These are phyloP conservation scores for Cinnamomum micranthum DNA, from an alignment of 164 flowering plant species.

Conservation along the genomic window DNA sequence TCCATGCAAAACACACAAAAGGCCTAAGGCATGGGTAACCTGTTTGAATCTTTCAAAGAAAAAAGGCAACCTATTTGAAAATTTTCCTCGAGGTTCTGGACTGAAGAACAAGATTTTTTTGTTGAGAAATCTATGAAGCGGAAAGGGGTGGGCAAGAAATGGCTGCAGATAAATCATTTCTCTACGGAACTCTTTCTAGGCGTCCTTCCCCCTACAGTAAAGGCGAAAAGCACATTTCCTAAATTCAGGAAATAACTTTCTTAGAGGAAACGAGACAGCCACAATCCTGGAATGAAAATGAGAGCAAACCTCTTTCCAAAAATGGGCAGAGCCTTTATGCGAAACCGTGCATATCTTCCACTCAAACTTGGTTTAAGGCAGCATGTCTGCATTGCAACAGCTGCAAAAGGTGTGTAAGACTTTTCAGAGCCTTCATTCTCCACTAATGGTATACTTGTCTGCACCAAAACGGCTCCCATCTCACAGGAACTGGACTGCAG, in stretches of 20 bases:
- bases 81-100: too few relatives aligned
- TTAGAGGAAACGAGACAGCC: not conserved
- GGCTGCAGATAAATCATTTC: not conserved
- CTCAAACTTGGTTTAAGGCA: constrained; percentile 13
- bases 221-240: not conserved
- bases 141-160: not conserved
- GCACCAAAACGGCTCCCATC: constrained; percentile 18
- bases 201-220: not conserved
- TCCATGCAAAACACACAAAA: not conserved
- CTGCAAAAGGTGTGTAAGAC: constrained; percentile 15
- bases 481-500: constrained; percentile 9
- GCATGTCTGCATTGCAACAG: constrained; percentile 18
- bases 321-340: constrained; percentile 15
- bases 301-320: constrained; percentile 27
- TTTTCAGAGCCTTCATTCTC: constrained; percentile 25
- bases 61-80: not conserved
- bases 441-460: not conserved
- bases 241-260: not conserved
- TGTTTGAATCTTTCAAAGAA: too few relatives aligned
- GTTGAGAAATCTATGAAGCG: too few relatives aligned
- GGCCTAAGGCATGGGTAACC: not conserved
- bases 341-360: constrained; percentile 15
- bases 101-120: too few relatives aligned
- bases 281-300: not conserved
- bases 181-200: too few relatives aligned